Conservation (phyloP, 1,139 yeast genomes). For the Kodamaea sp. region DNA sequence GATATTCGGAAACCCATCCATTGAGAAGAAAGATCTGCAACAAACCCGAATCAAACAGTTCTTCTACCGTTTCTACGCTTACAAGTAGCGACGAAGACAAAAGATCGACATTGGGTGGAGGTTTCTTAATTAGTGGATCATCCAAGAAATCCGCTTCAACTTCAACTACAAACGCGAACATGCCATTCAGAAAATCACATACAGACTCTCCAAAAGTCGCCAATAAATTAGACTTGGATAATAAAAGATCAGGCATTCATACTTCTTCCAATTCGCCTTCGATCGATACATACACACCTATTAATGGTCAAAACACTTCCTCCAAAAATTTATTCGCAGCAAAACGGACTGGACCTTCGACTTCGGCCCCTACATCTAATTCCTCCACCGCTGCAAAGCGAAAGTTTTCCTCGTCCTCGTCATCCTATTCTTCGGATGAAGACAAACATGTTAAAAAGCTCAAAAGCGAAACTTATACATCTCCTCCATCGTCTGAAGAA, state of each 20-base stretch:
- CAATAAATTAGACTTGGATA: conserved; percentile 4
- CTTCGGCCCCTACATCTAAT: too few relatives aligned
- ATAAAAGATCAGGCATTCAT: conserved; percentile 4
- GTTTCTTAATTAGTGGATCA: conserved; percentile 15
- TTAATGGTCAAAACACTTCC: neutral
- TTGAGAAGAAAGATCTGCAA: conserved; percentile 38
- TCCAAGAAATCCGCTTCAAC: conserved; percentile 8
- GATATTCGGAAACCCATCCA: conserved; percentile 49
- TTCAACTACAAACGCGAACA: conserved; percentile 3
- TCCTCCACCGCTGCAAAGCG: conserved; percentile 11
- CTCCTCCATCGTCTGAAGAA: conserved; percentile 21
- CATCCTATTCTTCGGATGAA: conserved; percentile 23
- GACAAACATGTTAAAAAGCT: conserved; percentile 16
- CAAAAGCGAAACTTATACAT: conserved; percentile 17
- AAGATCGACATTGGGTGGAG: conserved; percentile 24
- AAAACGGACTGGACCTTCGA: conserved; percentile 3
- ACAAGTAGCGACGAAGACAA: conserved; percentile 13
- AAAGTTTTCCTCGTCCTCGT: conserved; percentile 18
- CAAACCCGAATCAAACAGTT: conserved; percentile 8
- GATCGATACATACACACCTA: conserved; percentile 4
- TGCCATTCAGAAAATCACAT: conserved; percentile 20
- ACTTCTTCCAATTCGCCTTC: conserved; percentile 12
- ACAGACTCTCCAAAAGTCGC: conserved; percentile 22
- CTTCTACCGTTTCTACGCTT: neutral
- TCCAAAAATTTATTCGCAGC: conserved; percentile 7